Base-by-base conservation (phyloP, 768 basidiomycete species). In the Cystobasidium onofrii region DNA sequence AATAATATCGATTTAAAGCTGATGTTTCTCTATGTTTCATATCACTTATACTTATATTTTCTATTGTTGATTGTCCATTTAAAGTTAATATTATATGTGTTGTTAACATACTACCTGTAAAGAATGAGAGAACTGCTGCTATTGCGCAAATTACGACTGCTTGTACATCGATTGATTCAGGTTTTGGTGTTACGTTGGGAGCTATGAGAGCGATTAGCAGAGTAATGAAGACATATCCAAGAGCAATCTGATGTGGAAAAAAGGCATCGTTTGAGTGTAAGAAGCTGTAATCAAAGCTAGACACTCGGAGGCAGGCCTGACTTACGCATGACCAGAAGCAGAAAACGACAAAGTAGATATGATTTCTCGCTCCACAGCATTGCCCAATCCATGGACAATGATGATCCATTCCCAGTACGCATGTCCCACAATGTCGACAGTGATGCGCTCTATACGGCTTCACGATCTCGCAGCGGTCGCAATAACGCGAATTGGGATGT, bases 331-430 rank as follows among this genome's bases (percentile, higher is more conserved):
- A 83, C 83, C 90, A 90, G 77, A 86, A 81, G 15, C 87, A 83
- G 80, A 95, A 94, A 78, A 88, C 89, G 66, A 93, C 77, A 81
- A 97, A 96, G 82, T 90, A 93, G 88, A 92, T 92, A 76, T 94
- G 90, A 79, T 97, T 97, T 44, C 86, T 86, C 64, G 92, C 93
- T 13, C 93, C 93, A 23, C 96, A 91, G 76, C 93, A 97, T 78
- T 92, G 90, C 13, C 93, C 93, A 65, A 97, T 88, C 65, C 92
- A 92, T 63, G 91, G 91, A 81, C 91, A 93, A 78, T 93, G 91
- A 81, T 93, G 91, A 78, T 93, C 91, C 76, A 88, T 92, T 80
- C 87, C 88, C 60, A 93, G 80, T 6, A 92, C 84, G 78, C 91
- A 92, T 89, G 87, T 90, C n/a, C 89, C 91, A 82, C 91, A 93